Percentiles rank a stretch among this genome's conserved stretches.
phyloP scores from a whole-genome alignment of 2,329 filamentous ascomycete species.

The Neoscytalidium dimidiatum region DNA sequence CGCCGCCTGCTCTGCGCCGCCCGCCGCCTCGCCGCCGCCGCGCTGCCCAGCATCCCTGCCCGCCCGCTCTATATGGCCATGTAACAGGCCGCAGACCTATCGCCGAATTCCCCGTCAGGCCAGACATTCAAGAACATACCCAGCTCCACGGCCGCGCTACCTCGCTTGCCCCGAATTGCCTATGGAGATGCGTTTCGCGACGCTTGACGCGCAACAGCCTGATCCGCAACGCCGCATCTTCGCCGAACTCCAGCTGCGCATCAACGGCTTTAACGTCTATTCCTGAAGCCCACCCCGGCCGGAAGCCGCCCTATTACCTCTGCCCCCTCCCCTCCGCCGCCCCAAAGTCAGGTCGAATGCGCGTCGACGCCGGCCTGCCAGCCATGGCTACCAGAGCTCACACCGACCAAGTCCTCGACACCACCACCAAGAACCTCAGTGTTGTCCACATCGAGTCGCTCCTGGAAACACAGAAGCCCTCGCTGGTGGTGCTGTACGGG shows the following conservation, averaged over 20 bases:
- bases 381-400: slow-evolving; percentile 36
- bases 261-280: slow-evolving; percentile 47
- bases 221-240: slow-evolving; percentile 35
- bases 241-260: slow-evolving; percentile 41
- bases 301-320: not conserved
- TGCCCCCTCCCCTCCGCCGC: not conserved
- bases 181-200: slow-evolving; percentile 17
- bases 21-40: slow-evolving; percentile 7
- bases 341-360: slow-evolving; percentile 22
- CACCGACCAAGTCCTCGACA: slow-evolving; percentile 34
- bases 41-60: slow-evolving; percentile 18
- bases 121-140: slow-evolving; percentile 16
- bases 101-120: slow-evolving; percentile 19
- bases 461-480: slow-evolving; percentile 33
- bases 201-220: slow-evolving; percentile 16
- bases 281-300: slow-evolving; percentile 30
- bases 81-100: slow-evolving; percentile 12
- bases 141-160: slow-evolving; percentile 16
- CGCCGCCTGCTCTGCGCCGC: not conserved
- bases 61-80: slow-evolving; percentile 19
- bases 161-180: slow-evolving; percentile 14
- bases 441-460: slow-evolving; percentile 39
- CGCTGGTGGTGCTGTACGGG: slow-evolving; percentile 63
- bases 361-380: slow-evolving; percentile 21
- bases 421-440: slow-evolving; percentile 32